A percentile compares a stretch with the other conserved stretches of the same genome.
Conservation (phyloP, 2,329 filamentous ascomycete species). For the Lecanicillium sp. region DNA sequence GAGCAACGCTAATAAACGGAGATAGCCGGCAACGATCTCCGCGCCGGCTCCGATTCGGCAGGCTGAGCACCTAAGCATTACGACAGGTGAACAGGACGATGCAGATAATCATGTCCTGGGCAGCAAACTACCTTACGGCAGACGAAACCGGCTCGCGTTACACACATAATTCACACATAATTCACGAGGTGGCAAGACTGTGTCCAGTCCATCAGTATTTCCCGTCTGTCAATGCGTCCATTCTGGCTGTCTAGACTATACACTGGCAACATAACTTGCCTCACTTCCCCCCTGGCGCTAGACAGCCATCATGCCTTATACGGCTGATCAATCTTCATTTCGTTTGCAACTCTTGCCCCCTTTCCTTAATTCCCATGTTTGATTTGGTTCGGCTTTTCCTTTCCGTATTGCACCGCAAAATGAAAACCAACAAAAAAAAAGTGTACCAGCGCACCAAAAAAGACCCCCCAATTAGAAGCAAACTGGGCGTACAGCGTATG, state of each 20-base stretch:
- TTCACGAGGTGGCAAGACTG: too few species aligned
- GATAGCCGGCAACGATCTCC: too few species aligned
- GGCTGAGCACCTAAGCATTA: too few species aligned
- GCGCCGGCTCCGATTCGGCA: too few species aligned
- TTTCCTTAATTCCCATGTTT: too few species aligned
- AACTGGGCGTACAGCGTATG: neutral
- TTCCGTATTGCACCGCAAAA: constrained; percentile 7
- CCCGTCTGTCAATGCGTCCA: constrained; percentile 7
- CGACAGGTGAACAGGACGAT: too few species aligned
- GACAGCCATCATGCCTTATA: constrained; percentile 10
- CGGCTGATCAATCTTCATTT: constrained; percentile 8
- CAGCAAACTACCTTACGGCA: too few species aligned
- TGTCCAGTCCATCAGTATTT: too few species aligned
- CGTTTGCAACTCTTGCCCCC: constrained; percentile 7
- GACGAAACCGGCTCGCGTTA: too few species aligned
- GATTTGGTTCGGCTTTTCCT: constrained; percentile 1
- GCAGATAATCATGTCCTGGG: too few species aligned
- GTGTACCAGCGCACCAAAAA: constrained; percentile 4
- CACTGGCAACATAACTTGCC: constrained; percentile 3
- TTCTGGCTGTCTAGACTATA: constrained; percentile 10
- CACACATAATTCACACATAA: too few species aligned
- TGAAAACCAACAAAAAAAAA: constrained; percentile 8
- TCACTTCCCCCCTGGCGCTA: constrained; percentile 2
- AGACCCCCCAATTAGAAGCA: constrained; percentile 4
- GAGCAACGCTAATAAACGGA: too few species aligned